Evolutionary conservation across 2,329 filamentous ascomycete genomes (phyloP), one percentile per base, ranked within the genome.

Genomic region (Scytalidium sp.): DNA sequence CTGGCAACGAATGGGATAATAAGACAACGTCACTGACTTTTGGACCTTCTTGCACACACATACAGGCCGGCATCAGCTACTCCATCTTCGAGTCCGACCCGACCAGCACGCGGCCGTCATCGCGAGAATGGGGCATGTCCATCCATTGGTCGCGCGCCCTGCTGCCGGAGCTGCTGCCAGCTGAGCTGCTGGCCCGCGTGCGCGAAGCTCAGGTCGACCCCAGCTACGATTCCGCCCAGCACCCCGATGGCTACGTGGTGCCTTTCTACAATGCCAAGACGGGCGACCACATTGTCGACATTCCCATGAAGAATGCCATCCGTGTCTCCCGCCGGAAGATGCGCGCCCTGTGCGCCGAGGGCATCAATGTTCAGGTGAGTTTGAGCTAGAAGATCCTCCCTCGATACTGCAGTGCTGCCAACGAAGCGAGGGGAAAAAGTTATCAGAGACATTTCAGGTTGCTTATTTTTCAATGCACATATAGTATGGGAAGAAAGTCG

Each of bases 401-500:
- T 21, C 40, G 7, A 41, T 41, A 41, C 25, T 29, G 25, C 13
- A 7, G 7, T 29, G 25, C 25, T 29, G n/a, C n/a, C n/a, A n/a
- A n/a, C n/a, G n/a, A n/a, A n/a, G 29, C 29, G 11, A 36, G 29
- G 11, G 11, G 29, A 36, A 36, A n/a, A 36, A 11, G 11, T 36
- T 36, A 36, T 11, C 29, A 11, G n/a, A 36, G 29, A 11, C n/a
- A 11, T 36, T 36, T n/a, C 29, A 36, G 29, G 17, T 36, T 36
- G 32, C 32, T 36, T 36, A 36, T n/a, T 15, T 15, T 13, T 29
- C 13, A 15, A 36, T 15, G 13, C 7, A 8, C 32, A n/a, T n/a
- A 15, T 23, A 36, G 32, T 53, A 53, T 21, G 46, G 44, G 7
- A 75, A 73, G 56, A 58, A 52, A 20, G 60, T 75, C n/a, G 56